Percentiles rank a stretch among this genome's conserved stretches.
Conservation (phyloP, 768 basidiomycete species). For the Tephrocybe sp. region DNA sequence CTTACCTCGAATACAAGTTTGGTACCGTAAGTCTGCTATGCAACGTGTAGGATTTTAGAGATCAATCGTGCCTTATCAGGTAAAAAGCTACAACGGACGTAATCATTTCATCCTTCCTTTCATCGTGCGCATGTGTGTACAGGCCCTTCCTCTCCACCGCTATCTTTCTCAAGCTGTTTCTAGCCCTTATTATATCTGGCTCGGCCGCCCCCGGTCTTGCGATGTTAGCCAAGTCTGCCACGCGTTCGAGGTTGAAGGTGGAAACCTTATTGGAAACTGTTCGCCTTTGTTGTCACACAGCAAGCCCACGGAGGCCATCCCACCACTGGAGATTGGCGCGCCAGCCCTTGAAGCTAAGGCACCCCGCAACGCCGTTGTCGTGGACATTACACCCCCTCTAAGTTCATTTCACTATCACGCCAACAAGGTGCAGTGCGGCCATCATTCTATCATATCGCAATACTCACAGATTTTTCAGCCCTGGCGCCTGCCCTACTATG, state of each 20-base stretch:
- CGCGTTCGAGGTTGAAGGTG: constrained; percentile 63
- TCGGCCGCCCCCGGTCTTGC: constrained; percentile 64
- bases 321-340: constrained; percentile 42
- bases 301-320: constrained; percentile 36
- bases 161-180: not conserved
- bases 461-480: constrained; percentile 29
- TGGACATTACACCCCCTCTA: constrained; percentile 54
- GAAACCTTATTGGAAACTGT: constrained; percentile 55
- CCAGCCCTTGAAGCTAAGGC: constrained; percentile 28
- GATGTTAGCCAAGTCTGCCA: constrained; percentile 57
- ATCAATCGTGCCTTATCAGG: constrained; percentile 24
- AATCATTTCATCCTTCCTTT: constrained; percentile 70
- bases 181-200: constrained; percentile 75
- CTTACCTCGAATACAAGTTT: constrained; percentile 79
- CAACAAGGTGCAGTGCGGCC: constrained; percentile 34
- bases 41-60: no score
- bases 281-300: constrained; percentile 37
- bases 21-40: constrained; percentile 50
- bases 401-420: constrained; percentile 66
- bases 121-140: constrained; percentile 56
- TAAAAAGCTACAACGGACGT: constrained; percentile 71
- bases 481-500: constrained; percentile 73
- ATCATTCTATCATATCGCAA: not conserved
- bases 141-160: not conserved
- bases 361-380: constrained; percentile 27